Conservation (phyloP, 352 stramenopile species). For the Phytophthora pseudosyringae region DNA sequence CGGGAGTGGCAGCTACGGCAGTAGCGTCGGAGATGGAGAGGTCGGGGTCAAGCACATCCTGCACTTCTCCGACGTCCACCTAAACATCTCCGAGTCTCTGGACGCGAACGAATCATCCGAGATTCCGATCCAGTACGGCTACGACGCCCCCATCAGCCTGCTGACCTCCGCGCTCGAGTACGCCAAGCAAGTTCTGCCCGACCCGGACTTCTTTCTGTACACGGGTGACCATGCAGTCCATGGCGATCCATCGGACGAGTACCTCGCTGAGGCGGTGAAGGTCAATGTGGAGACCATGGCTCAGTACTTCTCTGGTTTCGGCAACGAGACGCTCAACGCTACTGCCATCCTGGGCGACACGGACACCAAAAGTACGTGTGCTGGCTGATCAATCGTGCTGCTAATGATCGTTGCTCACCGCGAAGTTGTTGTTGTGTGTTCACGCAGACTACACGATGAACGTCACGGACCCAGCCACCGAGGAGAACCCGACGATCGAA, state of each 20-base stretch:
- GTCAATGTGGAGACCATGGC: constrained; percentile 64
- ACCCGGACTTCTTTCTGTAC: constrained; percentile 72
- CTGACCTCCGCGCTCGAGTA: constrained; percentile 66
- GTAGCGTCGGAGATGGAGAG: constrained; percentile 19
- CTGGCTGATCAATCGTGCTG: too few relatives aligned
- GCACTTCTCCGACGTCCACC: constrained; percentile 78
- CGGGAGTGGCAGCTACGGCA: constrained; percentile 15
- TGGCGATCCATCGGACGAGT: constrained; percentile 50
- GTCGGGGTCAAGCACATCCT: constrained; percentile 54
- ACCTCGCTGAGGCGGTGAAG: constrained; percentile 57
- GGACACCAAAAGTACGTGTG: constrained; percentile 54
- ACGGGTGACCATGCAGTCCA: constrained; percentile 75
- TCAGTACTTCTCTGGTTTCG: constrained; percentile 49
- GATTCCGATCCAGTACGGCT: constrained; percentile 48
- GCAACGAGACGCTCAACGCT: constrained; percentile 37
- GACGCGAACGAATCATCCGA: constrained; percentile 39
- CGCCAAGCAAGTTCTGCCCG: constrained; percentile 50
- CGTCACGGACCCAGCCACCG: constrained; percentile 52
- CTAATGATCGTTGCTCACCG: constrained; percentile 7
- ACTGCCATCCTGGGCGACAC: constrained; percentile 75
- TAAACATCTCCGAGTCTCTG: constrained; percentile 62
- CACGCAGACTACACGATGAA: constrained; percentile 69
- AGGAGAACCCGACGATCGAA: constrained; percentile 59
- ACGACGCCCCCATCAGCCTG: constrained; percentile 53
- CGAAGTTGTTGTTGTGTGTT: constrained; percentile 8